phyloP scores from a whole-genome alignment of 2,329 filamentous ascomycete species.

The Neonectria ditissima region DNA sequence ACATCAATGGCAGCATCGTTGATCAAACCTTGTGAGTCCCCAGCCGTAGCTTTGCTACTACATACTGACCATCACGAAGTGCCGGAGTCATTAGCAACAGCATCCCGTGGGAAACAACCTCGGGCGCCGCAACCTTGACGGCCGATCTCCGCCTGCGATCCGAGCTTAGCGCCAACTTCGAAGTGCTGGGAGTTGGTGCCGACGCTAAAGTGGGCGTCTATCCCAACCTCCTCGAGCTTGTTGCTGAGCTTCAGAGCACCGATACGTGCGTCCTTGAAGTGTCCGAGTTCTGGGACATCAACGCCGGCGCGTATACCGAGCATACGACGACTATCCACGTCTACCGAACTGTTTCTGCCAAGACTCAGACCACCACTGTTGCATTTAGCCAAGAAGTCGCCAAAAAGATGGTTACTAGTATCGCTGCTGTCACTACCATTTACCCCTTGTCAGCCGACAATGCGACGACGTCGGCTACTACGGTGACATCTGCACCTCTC shows the following conservation, averaged over 20 bases:
- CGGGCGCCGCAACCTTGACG: conserved; percentile 4
- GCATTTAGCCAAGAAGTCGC: too few relatives aligned
- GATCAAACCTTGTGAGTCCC: conserved; percentile 12
- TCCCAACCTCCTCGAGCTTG: conserved; percentile 15
- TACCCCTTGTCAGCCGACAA: too few relatives aligned
- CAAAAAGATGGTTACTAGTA: too few relatives aligned
- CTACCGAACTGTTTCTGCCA: too few relatives aligned
- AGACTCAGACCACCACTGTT: too few relatives aligned
- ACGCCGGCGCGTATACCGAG: conserved; percentile 12
- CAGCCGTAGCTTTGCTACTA: too few relatives aligned
- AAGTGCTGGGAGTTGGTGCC: not conserved
- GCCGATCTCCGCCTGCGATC: conserved; percentile 14
- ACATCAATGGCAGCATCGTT: not conserved
- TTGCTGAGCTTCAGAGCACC: not conserved
- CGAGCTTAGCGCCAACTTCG: conserved; percentile 1
- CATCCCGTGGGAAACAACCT: not conserved
- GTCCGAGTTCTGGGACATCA: conserved; percentile 11
- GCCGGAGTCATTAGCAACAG: not conserved
- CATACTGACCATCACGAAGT: conserved; percentile 1
- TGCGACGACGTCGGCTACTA: too few relatives aligned
- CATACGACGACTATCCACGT: too few relatives aligned
- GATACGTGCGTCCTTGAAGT: not conserved
- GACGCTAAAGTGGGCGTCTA: conserved; percentile 10
- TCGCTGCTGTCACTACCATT: too few relatives aligned
- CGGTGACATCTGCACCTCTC: too few relatives aligned